A percentile compares a stretch with the other conserved stretches of the same genome.
These are phyloP conservation scores for Domatiomyces catenatus DNA, from an alignment of 2,329 filamentous ascomycete genomes.

Conservation along the genomic window DNA sequence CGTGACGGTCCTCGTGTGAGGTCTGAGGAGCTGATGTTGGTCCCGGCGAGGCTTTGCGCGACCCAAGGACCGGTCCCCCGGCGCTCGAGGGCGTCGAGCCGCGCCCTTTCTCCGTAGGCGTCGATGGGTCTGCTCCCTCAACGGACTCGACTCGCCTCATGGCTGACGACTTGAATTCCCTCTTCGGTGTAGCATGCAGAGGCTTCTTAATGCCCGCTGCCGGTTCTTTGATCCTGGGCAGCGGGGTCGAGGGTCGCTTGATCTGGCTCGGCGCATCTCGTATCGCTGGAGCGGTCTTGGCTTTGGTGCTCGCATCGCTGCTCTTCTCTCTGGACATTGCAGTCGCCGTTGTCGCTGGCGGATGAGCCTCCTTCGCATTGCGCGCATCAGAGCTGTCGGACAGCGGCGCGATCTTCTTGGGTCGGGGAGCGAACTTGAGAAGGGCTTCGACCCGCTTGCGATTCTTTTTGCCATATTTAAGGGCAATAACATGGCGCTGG, in stretches of 20 bases:
- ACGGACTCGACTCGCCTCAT: slow-evolving; percentile 27
- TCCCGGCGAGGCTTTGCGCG: slow-evolving; percentile 11
- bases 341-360: not conserved
- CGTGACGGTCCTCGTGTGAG: slow-evolving; percentile 23
- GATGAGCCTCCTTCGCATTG: slow-evolving; percentile 3
- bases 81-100: slow-evolving; percentile 17
- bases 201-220: slow-evolving; percentile 22
- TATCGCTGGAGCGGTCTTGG: slow-evolving; percentile 4
- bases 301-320: slow-evolving; percentile 3
- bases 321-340: slow-evolving; percentile 4
- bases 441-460: slow-evolving; percentile 32
- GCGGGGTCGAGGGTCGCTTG: slow-evolving; percentile 22
- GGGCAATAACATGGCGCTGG: slow-evolving; percentile 30
- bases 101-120: slow-evolving; percentile 20
- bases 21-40: slow-evolving; percentile 5
- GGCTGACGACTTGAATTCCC: slow-evolving; percentile 24
- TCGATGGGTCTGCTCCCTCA: slow-evolving; percentile 24
- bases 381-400: slow-evolving; percentile 3
- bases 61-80: slow-evolving; percentile 2
- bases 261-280: slow-evolving; percentile 6
- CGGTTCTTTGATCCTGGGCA: slow-evolving; percentile 3
- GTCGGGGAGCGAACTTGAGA: slow-evolving; percentile 25
- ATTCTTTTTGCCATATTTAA: slow-evolving; percentile 38
- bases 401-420: slow-evolving; percentile 10
- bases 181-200: slow-evolving; percentile 28